Evolutionary conservation across 495 filamentous ascomycete genomes (phyloP), one percentile per base, ranked within the genome.

Genomic region (Mytilinidion resinicola): DNA sequence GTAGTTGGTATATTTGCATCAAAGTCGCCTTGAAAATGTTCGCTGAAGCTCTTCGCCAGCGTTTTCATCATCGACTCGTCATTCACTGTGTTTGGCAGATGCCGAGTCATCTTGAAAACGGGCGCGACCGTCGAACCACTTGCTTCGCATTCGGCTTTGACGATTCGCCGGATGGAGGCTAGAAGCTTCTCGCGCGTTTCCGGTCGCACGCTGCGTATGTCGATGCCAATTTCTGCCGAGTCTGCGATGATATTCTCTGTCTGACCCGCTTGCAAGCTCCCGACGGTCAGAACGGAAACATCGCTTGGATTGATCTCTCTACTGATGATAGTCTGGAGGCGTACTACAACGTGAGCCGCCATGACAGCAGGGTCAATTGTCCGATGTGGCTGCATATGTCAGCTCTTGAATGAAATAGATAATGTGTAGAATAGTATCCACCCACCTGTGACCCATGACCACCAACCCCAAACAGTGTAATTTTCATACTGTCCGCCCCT

Each of bases 281-380:
- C 76, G 39, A 77, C 76, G 12, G 80, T 81, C 0, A 86, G 72
- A 9, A 85, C 81, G 2, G 79, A 76, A 51, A 72, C 48, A 42
- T 84, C 78, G 1, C 64, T 70, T 0, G 82, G 78, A 34, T 73
- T 61, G 8, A 81, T 68, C 65, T 84, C 81, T 0, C 82, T 73
- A 15, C 71, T 72, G 12, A 83, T 76, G 56, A 85, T 77, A 44
- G 66, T 76, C 66, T 87, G 82, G 12, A 87, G 67, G 5, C 77
- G 71, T 21, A 80, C 65, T 0, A 85, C 68, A n/a, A 79, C 73
- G n/a, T 70, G 51, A 0, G 74, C 70, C 0, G 82, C 81, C 15
- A 80, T 75, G 2, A 85, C 66, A 38, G 82, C 74, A 0, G 83
- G 84, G 63, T 87, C 82, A 56, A 85, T 74, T 3, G 74, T 36